Evolutionary conservation across 352 stramenopile species (phyloP).

Genomic region (Phytophthora lateralis): DNA sequence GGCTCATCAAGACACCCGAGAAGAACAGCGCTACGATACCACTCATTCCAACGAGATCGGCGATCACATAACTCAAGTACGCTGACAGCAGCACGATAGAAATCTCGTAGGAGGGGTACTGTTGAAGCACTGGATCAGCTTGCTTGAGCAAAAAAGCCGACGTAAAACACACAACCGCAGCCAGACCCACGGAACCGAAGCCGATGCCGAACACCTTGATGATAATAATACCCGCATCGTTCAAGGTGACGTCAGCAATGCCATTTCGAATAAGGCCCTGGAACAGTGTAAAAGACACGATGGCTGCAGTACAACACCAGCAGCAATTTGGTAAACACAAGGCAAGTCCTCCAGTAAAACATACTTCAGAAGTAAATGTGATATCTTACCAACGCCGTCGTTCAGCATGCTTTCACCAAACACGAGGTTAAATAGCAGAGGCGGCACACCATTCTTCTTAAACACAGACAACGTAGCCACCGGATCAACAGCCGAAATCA

Average conservation of each 20-base stretch:
- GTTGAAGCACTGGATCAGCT: slow-evolving; percentile 66
- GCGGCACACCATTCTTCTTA: slow-evolving; percentile 87
- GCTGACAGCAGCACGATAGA: slow-evolving; percentile 84
- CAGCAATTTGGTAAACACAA: slow-evolving; percentile 7
- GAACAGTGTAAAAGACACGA: slow-evolving; percentile 85
- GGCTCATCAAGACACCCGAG: slow-evolving; percentile 88
- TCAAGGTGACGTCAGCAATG: slow-evolving; percentile 70
- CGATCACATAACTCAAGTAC: slow-evolving; percentile 84
- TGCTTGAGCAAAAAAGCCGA: slow-evolving; percentile 86
- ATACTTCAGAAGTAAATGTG: too few relatives aligned
- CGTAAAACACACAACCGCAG: slow-evolving; percentile 72
- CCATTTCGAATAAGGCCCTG: slow-evolving; percentile 80
- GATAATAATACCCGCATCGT: slow-evolving; percentile 79
- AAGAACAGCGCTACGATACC: slow-evolving; percentile 96
- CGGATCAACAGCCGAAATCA: slow-evolving; percentile 94
- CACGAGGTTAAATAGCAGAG: slow-evolving; percentile 94
- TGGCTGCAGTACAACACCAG: slow-evolving; percentile 42
- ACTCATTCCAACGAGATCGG: slow-evolving; percentile 77
- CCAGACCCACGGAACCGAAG: slow-evolving; percentile 78
- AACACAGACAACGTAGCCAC: slow-evolving; percentile 94
- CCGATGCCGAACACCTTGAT: slow-evolving; percentile 85
- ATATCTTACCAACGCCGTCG: slow-evolving; percentile 84
- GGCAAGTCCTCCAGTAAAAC: background rate
- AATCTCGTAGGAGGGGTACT: slow-evolving; percentile 89
- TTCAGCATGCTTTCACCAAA: slow-evolving; percentile 97